phyloP scores from a whole-genome alignment of 495 filamentous ascomycete genomes.

The Penicillium steckii region DNA sequence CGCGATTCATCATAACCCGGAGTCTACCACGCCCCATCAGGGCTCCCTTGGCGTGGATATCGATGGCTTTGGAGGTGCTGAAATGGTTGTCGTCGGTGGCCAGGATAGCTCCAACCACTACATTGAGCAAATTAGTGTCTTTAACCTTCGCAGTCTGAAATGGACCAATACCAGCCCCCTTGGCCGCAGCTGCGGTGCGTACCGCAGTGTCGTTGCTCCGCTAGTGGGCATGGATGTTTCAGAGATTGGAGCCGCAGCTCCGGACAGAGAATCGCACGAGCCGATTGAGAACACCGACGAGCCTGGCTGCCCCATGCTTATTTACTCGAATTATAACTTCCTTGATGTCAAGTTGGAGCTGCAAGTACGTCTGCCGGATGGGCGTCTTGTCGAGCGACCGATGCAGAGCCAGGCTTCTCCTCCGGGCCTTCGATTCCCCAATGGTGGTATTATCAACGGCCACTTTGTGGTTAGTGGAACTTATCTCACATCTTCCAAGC shows the following conservation, averaged over 20 bases:
- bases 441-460: conserved; percentile 88
- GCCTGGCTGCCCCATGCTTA: conserved; percentile 82
- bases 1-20: conserved; percentile 84
- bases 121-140: conserved; percentile 97
- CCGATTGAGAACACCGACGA: conserved; percentile 38
- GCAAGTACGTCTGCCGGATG: conserved; percentile 82
- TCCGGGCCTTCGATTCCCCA: conserved; percentile 90
- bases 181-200: conserved; percentile 90
- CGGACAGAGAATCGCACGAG: conserved; percentile 37
- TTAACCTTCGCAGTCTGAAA: conserved; percentile 93
- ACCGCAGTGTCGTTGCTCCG: conserved; percentile 90
- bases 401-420: conserved; percentile 88
- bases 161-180: conserved; percentile 87
- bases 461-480: conserved; percentile 97
- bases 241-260: conserved; percentile 62
- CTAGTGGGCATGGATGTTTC: conserved; percentile 66
- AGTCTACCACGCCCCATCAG: conserved; percentile 74
- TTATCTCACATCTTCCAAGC: conserved; percentile 94
- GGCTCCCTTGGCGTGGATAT: conserved; percentile 81
- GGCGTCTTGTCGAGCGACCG: conserved; percentile 77
- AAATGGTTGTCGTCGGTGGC: conserved; percentile 96
- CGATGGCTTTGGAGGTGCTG: conserved; percentile 87
- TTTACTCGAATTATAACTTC: conserved; percentile 99
- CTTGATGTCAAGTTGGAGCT: conserved; percentile 93
- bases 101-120: conserved; percentile 98